phyloP scores from a whole-genome alignment of 2,329 filamentous ascomycete species.

The Monosporascus sp. region DNA sequence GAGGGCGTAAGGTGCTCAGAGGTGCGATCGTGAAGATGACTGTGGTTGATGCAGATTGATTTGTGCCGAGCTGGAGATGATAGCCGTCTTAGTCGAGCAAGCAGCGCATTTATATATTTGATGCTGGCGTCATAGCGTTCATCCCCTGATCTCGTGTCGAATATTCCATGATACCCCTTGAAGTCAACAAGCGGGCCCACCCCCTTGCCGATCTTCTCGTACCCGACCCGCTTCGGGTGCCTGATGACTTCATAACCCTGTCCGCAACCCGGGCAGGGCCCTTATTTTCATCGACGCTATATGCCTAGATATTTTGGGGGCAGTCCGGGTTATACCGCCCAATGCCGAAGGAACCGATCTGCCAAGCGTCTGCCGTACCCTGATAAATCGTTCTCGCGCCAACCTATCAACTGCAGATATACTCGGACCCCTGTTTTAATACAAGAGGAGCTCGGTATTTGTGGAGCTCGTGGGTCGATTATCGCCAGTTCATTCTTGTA shows the following conservation, averaged over 20 bases:
- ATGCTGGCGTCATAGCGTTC: neutral
- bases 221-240: constrained; percentile 1
- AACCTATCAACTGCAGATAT: no score
- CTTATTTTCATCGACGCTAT: neutral
- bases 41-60: neutral
- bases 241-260: neutral
- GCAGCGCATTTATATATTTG: neutral
- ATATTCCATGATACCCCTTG: neutral
- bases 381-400: no score
- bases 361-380: no score
- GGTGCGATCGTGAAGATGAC: neutral
- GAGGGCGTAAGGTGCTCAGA: neutral
- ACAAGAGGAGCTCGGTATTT: no score
- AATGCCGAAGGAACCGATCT: no score
- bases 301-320: neutral
- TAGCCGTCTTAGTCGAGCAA: neutral
- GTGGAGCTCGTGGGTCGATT: no score
- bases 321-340: no score
- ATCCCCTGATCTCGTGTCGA: neutral
- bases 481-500: no score
- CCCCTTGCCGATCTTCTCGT: constrained; percentile 4
- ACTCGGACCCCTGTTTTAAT: no score
- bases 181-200: neutral
- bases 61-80: neutral
- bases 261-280: neutral